These are phyloP conservation scores for Spathaspora sp. DNA, from an alignment of 805 yeast species.

Conservation along the genomic window DNA sequence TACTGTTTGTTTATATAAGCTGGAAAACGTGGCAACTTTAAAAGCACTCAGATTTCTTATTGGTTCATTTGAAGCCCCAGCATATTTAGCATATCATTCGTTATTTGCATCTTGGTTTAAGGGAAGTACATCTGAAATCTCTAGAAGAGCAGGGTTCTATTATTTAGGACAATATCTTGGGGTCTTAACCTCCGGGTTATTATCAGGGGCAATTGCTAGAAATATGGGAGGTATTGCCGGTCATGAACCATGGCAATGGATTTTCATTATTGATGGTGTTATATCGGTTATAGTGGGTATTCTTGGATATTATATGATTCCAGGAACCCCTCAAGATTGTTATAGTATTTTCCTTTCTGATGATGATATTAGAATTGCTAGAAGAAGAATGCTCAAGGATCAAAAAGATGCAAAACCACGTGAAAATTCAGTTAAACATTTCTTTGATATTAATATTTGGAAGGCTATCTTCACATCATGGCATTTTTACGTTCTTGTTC, in stretches of 20 bases:
- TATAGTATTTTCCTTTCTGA: conserved; percentile 31
- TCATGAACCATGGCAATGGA: conserved; percentile 69
- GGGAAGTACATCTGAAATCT: conserved; percentile 43
- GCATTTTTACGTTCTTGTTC: conserved; percentile 55
- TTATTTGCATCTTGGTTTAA: conserved; percentile 46
- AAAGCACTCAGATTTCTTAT: conserved; percentile 63
- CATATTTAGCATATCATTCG: conserved; percentile 31
- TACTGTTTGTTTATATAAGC: conserved; percentile 54
- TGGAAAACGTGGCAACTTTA: conserved; percentile 46
- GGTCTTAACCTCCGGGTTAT: conserved; percentile 55
- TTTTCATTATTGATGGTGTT: conserved; percentile 61
- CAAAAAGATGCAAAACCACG: conserved; percentile 19
- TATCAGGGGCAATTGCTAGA: conserved; percentile 55
- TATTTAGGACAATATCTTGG: conserved; percentile 65
- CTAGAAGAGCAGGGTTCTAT: conserved; percentile 59
- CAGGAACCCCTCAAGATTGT: conserved; percentile 59
- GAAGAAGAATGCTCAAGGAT: conserved; percentile 22
- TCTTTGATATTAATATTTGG: conserved; percentile 49
- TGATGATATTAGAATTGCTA: conserved; percentile 32
- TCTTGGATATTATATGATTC: conserved; percentile 51
- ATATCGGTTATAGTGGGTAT: conserved; percentile 57
- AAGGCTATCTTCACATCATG: conserved; percentile 48
- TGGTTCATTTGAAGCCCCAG: conserved; percentile 68
- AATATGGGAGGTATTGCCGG: conserved; percentile 49
- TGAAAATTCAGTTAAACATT: conserved; percentile 20